Conservation (phyloP, 306 rosid species). For the Gastrolobium villosum region DNA sequence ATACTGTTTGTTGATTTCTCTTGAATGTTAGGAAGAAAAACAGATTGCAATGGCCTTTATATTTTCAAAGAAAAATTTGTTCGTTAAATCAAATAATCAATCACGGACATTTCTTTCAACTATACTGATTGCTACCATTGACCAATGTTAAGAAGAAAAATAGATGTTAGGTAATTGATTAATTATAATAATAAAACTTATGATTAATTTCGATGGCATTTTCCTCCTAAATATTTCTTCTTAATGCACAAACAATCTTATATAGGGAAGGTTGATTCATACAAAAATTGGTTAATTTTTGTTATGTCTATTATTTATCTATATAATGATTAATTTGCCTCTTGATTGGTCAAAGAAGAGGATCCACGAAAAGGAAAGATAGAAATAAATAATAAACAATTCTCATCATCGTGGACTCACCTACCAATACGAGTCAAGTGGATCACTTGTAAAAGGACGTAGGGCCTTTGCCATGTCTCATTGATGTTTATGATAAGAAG, state of each 20-base stretch:
- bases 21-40: no score
- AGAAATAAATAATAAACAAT: not conserved
- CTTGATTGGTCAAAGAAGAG: not conserved
- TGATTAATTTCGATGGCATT: not conserved
- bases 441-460: not conserved
- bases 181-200: not conserved
- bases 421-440: not conserved
- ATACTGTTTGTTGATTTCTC: no score
- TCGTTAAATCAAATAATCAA: constrained; percentile 6
- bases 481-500: not conserved
- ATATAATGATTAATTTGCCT: not conserved
- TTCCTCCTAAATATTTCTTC: not conserved
- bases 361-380: not conserved
- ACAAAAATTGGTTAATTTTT: not conserved
- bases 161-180: not conserved
- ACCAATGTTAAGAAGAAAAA: not conserved
- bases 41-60: no score
- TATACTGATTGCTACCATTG: not conserved
- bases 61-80: not conserved
- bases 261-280: not conserved
- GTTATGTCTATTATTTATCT: not conserved
- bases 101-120: constrained; percentile 1
- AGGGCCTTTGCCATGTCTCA: not conserved
- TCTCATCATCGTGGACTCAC: not conserved
- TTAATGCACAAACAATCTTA: not conserved